A percentile compares a stretch with the other conserved stretches of the same genome.
These are phyloP conservation scores for Nicotiana tabacum DNA, from an alignment of 257 asterid species.

Conservation along the genomic window DNA sequence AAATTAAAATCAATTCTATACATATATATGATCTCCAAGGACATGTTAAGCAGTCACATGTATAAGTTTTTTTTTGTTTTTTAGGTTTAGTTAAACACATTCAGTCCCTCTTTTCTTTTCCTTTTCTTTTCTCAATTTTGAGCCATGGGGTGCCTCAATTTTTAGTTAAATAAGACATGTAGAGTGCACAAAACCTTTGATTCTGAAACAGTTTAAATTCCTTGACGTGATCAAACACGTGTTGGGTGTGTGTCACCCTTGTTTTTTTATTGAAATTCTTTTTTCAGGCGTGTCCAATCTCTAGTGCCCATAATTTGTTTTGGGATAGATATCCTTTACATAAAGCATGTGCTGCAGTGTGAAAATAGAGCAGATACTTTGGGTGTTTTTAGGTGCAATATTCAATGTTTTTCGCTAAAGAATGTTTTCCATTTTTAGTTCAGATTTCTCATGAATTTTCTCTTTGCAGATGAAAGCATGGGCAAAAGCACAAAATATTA, in stretches of 20 bases:
- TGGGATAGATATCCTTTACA: background rate
- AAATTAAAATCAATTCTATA: background rate
- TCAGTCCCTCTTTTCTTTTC: background rate
- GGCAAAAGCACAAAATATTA: constrained; percentile 81
- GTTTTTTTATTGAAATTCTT: background rate
- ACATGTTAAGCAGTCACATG: background rate
- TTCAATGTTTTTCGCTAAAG: background rate
- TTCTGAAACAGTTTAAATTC: background rate
- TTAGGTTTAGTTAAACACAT: background rate
- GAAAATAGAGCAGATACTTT: background rate
- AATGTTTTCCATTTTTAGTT: background rate
- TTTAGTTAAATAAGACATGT: background rate
- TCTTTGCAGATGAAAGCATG: constrained; percentile 77
- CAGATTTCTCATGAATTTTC: constrained; percentile 2
- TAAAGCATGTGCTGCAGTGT: background rate
- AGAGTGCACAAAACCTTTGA: background rate
- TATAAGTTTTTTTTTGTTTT: background rate
- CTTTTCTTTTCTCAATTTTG: background rate
- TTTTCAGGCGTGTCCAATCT: background rate
- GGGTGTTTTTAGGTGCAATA: background rate
- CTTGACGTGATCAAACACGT: background rate
- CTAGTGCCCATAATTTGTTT: background rate
- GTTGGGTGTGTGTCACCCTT: background rate
- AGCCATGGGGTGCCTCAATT: background rate
- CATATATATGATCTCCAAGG: background rate